Base-by-base conservation (phyloP, 768 basidiomycete genomes). In the Gelatoporia subvermispora region DNA sequence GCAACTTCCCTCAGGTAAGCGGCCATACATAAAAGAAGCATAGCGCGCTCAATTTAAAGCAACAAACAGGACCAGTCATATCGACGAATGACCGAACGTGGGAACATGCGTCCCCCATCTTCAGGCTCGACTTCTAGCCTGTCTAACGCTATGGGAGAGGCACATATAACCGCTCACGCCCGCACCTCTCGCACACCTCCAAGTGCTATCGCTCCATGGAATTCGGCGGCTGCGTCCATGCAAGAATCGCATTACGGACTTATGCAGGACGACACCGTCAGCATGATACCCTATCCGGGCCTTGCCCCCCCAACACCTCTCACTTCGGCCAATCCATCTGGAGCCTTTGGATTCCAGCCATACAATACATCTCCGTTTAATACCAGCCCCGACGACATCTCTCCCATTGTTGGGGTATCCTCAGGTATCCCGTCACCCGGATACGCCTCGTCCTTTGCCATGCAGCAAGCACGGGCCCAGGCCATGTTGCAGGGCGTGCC, bases 91-190 rank as follows among this genome's bases (percentile, higher is more conserved):
- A 5, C 42, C 18, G 43, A 45, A 18, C 46, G 46, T 20, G 46
- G 46, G 37, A 47, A 24, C 22, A 25, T 40, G 10, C 23, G 46
- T 3, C 46, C 37, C 9, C 22, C 46, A 18, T 47, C 46, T 13
- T 51, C 56, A 45, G 61, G 43, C 52, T 55, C 65, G 8, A 65
- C 70, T 1, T 76, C 74, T 36, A 73, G 71, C 54, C 68, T 88
- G 48, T 78, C 77, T 22, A 82, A 81, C 49, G 83, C 85, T 21
- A 78, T 87, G 65, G 81, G 79, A 43, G 80, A 82, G 43, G 50
- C 71, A 22, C 66, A 70, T 63, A 60, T 73, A 35, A 67, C 68
- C 34, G 52, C 41, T 45, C 55, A 52, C 43, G 54, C 49, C 43
- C 40, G 56, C 35, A 48, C 60, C 41, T 64, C 60, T 40, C 51